Base-by-base conservation (phyloP, 345 rosid genomes). In the Salix brachista region DNA sequence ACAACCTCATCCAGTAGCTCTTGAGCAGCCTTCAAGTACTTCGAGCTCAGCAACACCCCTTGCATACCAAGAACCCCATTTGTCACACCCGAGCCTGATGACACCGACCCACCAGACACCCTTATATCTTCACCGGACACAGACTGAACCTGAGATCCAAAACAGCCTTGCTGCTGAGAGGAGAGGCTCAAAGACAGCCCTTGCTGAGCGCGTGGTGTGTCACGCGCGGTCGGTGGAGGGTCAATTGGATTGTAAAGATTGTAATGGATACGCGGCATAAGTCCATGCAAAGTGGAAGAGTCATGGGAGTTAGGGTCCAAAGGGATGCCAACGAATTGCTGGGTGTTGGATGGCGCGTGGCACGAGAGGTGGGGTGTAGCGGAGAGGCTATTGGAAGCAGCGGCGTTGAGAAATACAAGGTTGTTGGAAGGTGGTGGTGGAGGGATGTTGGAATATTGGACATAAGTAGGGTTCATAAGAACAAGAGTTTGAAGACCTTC, bases 391-490 rank as follows among this genome's bases (percentile, higher is more conserved):
- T 46, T 46, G 52, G 44, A 41, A 41, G 52, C 52, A 46, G 19
- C 52, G 52, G 52, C 52, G 52, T 46, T 46, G 52, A 46, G 52
- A 16, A 46, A 46, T 14, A 46, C 52, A 46, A 46, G 14, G 52
- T 46, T 32, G 80, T 16, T 46, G 41, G 90, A 48, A 11, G 80
- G 75, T 5, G 74, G 82, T 21, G 86, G 86, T 13, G 88, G 86
- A n/a, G 89, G 85, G 69, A 82, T 75, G 81, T 86, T 90, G 64
- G 97, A 82, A 85, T 90, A 92, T 69, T 90, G 98, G 78, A 91
- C 96, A 79, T 96, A 96, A 42, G 90, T 82, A 69, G 99, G 99
- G 87, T 95, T 95, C 99, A 93, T 95, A 74, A 95, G 93, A n/a
- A 93, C 84, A 44, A 95, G 96, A 74, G 97, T 96, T 71, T 96